Conservation (phyloP, 768 basidiomycete genomes). For the Cystofilobasidium bisporidii region DNA sequence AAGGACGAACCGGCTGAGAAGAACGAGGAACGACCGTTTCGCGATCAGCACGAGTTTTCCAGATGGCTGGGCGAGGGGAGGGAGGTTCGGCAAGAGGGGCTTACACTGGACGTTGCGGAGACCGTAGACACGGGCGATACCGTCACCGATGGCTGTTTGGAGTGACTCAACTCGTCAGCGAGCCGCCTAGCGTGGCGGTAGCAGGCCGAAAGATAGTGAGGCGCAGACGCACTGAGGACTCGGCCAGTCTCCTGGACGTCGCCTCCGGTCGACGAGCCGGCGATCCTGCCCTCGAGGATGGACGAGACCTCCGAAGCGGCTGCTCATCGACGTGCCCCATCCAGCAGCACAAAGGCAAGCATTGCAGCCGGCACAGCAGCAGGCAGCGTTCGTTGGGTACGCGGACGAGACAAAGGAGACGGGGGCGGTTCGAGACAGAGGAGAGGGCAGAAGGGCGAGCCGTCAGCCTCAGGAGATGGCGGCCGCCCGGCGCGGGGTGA, state of each 20-base stretch:
- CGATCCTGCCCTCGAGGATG: conserved; percentile 96
- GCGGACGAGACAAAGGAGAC: conserved; percentile 3
- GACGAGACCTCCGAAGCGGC: conserved; percentile 99
- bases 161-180: neutral
- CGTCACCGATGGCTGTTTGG: conserved; percentile 84
- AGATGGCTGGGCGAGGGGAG: no score
- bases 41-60: no score
- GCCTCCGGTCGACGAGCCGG: conserved; percentile 76
- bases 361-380: neutral
- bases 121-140: conserved; percentile 88
- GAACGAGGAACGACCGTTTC: neutral
- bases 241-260: conserved; percentile 99
- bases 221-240: conserved; percentile 72
- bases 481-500: neutral
- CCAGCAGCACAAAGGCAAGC: neutral
- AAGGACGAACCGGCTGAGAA: neutral
- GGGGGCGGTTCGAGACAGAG: neutral
- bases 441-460: conserved; percentile 3
- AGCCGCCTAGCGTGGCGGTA: no score
- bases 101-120: conserved; percentile 84
- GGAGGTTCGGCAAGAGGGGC: neutral
- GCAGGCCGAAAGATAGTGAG: conserved; percentile 32
- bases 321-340: no score
- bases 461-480: conserved; percentile 16
- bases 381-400: conserved; percentile 27